A percentile compares a stretch with the other conserved stretches of the same genome.
Conservation (phyloP, 768 basidiomycete species). For the Pulveroboletus sp. region DNA sequence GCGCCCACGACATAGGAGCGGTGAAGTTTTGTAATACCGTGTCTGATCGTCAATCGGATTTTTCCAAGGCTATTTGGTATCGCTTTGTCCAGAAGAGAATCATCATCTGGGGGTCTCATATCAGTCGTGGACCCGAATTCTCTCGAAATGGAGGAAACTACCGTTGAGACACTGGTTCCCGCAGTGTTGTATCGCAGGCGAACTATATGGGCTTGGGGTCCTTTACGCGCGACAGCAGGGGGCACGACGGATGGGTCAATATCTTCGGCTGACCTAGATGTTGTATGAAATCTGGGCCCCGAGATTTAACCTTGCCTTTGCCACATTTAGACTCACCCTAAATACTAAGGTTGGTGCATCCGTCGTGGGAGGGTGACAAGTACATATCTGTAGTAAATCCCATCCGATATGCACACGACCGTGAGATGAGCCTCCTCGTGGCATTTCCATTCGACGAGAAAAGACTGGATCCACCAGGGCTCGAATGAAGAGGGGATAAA, state of each 20-base stretch:
- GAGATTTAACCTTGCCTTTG: too few species aligned
- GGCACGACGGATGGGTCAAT: too few species aligned
- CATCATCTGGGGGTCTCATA: slow-evolving; percentile 18
- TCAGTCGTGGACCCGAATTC: neutral
- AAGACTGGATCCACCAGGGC: slow-evolving; percentile 7
- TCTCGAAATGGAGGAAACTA: neutral
- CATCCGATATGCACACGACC: slow-evolving; percentile 11
- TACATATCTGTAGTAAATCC: neutral
- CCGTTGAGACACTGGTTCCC: slow-evolving; percentile 18
- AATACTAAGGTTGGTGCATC: too few species aligned
- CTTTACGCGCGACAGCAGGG: too few species aligned
- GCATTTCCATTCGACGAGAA: slow-evolving; percentile 13
- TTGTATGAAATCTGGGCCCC: too few species aligned
- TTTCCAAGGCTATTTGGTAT: slow-evolving; percentile 11
- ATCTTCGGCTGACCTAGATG: too few species aligned
- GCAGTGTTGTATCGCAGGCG: neutral
- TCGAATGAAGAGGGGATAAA: neutral
- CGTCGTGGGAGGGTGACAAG: too few species aligned
- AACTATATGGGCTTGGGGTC: too few species aligned
- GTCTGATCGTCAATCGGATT: slow-evolving; percentile 4
- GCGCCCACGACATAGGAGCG: too few species aligned
- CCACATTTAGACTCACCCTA: too few species aligned
- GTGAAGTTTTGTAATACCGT: too few species aligned
- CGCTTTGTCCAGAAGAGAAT: slow-evolving; percentile 10
- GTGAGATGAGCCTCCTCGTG: neutral